phyloP scores from a whole-genome alignment of 2,329 filamentous ascomycete species.

The Dothideomycetes sp. region DNA sequence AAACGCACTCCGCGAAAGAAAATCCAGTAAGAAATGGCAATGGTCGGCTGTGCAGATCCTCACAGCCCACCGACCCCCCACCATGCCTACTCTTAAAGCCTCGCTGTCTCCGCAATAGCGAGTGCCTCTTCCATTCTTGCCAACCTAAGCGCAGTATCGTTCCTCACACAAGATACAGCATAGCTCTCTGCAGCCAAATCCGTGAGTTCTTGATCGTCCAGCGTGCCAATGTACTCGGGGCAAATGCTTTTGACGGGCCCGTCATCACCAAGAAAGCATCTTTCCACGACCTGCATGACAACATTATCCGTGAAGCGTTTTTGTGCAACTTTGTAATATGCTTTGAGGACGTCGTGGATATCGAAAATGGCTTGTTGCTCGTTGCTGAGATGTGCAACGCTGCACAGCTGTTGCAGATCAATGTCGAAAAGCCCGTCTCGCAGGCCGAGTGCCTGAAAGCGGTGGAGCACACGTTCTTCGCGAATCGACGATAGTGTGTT shows the following conservation, averaged over 20 bases:
- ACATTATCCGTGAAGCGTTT: constrained; percentile 55
- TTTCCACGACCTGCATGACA: constrained; percentile 46
- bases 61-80: no score
- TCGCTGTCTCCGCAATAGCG: no score
- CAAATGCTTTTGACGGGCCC: neutral
- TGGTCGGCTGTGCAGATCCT: no score
- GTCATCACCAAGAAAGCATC: neutral
- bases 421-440: constrained; percentile 8
- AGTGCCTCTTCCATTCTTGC: no score
- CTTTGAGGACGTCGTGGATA: constrained; percentile 48
- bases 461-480: neutral
- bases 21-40: no score
- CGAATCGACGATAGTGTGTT: constrained; percentile 10
- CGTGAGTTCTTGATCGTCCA: neutral
- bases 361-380: constrained; percentile 33
- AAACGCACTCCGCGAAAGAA: no score
- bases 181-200: neutral
- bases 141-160: no score
- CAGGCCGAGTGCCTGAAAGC: no score
- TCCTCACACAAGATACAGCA: no score
- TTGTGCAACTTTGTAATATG: constrained; percentile 51
- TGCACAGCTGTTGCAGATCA: constrained; percentile 9
- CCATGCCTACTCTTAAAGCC: no score
- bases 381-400: constrained; percentile 14
- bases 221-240: neutral